Conservation (phyloP, 2,329 filamentous ascomycete genomes). For the Penicillium brasilianum region DNA sequence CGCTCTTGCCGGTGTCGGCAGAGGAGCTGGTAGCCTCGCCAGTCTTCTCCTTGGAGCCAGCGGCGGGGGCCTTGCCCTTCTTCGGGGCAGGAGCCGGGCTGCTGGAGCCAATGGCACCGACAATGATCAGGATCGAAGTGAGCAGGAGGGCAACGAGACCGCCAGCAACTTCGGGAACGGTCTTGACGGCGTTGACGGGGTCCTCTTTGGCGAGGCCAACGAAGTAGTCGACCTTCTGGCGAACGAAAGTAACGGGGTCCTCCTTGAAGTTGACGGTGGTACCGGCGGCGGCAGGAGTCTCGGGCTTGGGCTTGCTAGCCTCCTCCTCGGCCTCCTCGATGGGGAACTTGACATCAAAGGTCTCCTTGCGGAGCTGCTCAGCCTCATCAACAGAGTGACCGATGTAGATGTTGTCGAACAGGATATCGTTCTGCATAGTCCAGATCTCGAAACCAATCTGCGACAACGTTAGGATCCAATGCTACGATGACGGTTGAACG, state of each 20-base stretch:
- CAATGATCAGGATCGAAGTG: slow-evolving; percentile 71
- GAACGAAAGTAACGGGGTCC: slow-evolving; percentile 84
- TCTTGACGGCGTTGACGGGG: slow-evolving; percentile 82
- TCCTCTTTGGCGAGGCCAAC: slow-evolving; percentile 80
- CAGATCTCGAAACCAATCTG: slow-evolving; percentile 95
- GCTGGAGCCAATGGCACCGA: slow-evolving; percentile 68
- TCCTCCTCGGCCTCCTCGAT: slow-evolving; percentile 81
- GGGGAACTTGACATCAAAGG: slow-evolving; percentile 85
- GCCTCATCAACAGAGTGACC: slow-evolving; percentile 95
- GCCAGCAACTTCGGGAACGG: slow-evolving; percentile 88
- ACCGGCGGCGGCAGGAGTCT: slow-evolving; percentile 65
- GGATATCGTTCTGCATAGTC: slow-evolving; percentile 99
- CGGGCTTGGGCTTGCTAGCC: slow-evolving; percentile 78
- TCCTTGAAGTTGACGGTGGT: slow-evolving; percentile 84
- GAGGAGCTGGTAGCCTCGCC: slow-evolving; percentile 65
- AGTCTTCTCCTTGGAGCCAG: slow-evolving; percentile 65
- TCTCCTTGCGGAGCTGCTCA: slow-evolving; percentile 83
- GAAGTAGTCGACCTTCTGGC: slow-evolving; percentile 94
- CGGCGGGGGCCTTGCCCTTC: slow-evolving; percentile 75
- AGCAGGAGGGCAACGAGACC: slow-evolving; percentile 73
- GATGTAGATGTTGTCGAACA: slow-evolving; percentile 99
- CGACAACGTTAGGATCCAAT: background rate
- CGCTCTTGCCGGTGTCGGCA: slow-evolving; percentile 76
- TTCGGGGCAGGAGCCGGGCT: slow-evolving; percentile 68
- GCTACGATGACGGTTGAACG: background rate